A percentile compares a stretch with the other conserved stretches of the same genome.
Evolutionary conservation across 192 early-diverging fungal genomes (phyloP).

Genomic region (Mortierella alpina): DNA sequence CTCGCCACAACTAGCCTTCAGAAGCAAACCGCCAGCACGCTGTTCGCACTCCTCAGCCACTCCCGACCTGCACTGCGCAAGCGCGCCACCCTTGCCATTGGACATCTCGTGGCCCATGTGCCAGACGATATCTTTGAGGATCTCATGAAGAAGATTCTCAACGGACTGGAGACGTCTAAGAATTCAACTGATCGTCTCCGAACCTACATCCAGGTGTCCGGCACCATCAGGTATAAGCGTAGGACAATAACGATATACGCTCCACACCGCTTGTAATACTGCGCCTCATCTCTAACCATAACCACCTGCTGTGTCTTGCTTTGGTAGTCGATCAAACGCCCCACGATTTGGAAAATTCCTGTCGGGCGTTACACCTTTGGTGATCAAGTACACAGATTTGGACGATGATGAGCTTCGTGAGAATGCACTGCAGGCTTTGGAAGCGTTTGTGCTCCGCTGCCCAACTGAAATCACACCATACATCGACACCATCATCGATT

Average conservation of each 20-base stretch:
- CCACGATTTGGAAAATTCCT: slow-evolving; percentile 76
- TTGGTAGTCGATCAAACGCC: slow-evolving; percentile 76
- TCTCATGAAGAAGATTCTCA: slow-evolving; percentile 65
- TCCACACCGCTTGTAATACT: slow-evolving; percentile 5
- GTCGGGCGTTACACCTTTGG: slow-evolving; percentile 66
- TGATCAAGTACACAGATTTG: slow-evolving; percentile 65
- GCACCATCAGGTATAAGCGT: slow-evolving; percentile 72
- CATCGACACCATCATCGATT: slow-evolving; percentile 66
- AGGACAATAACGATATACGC: not conserved
- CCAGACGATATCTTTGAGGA: slow-evolving; percentile 79
- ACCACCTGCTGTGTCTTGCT: not conserved
- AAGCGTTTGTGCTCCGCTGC: slow-evolving; percentile 81
- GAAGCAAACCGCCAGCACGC: slow-evolving; percentile 68
- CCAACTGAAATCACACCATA: slow-evolving; percentile 78
- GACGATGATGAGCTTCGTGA: slow-evolving; percentile 88
- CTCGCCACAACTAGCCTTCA: slow-evolving; percentile 64
- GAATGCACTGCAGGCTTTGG: slow-evolving; percentile 82
- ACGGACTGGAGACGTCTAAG: slow-evolving; percentile 62
- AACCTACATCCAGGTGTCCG: slow-evolving; percentile 77
- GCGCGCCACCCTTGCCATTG: slow-evolving; percentile 76
- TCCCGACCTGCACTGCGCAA: slow-evolving; percentile 81
- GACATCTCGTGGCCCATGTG: slow-evolving; percentile 71
- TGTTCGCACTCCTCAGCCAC: slow-evolving; percentile 77
- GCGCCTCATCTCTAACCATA: slow-evolving; percentile 7
- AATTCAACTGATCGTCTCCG: slow-evolving; percentile 72